Percentiles rank a stretch among this genome's conserved stretches.
phyloP scores from a whole-genome alignment of 352 stramenopile genomes.

The Plasmopara viticola region DNA sequence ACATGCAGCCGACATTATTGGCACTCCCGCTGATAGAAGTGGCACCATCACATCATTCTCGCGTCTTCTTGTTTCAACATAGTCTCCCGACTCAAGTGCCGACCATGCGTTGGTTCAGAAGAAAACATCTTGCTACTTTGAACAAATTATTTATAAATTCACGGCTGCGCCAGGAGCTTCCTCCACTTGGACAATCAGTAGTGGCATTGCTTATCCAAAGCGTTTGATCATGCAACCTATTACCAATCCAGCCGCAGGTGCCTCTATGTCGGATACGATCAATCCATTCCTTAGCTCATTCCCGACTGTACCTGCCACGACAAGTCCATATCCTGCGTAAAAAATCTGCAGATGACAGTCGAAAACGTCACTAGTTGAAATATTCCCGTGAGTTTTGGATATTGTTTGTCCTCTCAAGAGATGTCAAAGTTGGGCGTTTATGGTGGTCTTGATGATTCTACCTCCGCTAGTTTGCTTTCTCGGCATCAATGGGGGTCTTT shows the following conservation, averaged over 20 bases:
- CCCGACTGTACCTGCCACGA: slow-evolving; percentile 23
- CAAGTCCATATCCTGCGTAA: too few relatives aligned
- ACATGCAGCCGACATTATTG: too few relatives aligned
- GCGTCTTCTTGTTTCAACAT: too few relatives aligned
- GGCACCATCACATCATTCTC: too few relatives aligned
- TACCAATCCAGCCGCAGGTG: slow-evolving; percentile 6
- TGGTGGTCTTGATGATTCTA: slow-evolving; percentile 12
- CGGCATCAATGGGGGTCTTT: slow-evolving; percentile 5
- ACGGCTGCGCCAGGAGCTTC: too few relatives aligned
- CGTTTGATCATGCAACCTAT: slow-evolving; percentile 1
- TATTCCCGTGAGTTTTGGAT: slow-evolving; percentile 8
- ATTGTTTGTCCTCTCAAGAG: slow-evolving; percentile 13
- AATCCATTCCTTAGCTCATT: slow-evolving; percentile 7
- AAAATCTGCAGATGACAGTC: background rate
- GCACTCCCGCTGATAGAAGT: too few relatives aligned
- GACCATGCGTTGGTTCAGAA: too few relatives aligned
- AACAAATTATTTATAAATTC: too few relatives aligned
- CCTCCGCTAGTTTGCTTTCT: background rate
- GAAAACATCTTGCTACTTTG: too few relatives aligned
- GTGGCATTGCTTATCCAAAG: too few relatives aligned
- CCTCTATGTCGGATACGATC: slow-evolving; percentile 12
- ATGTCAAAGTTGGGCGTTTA: slow-evolving; percentile 8
- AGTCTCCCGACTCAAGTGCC: too few relatives aligned
- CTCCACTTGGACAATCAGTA: too few relatives aligned
- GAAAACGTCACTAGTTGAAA: slow-evolving; percentile 3